phyloP scores from a whole-genome alignment of 192 early-diverging fungal species.

The Coemansia javaensis region DNA sequence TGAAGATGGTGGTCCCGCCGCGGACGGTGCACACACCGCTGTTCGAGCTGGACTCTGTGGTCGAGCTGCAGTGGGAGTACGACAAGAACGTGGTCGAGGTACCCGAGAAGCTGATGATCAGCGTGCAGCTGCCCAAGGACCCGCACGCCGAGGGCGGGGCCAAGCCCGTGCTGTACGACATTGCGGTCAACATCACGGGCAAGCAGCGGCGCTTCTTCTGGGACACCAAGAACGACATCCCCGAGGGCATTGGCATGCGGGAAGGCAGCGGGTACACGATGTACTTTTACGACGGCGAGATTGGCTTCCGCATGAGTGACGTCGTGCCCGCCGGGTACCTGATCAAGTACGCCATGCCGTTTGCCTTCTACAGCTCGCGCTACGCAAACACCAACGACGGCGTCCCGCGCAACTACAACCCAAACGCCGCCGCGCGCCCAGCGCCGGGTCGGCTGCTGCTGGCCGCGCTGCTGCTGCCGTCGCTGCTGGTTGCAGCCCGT shows the following conservation, averaged over 20 bases:
- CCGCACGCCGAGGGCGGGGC: conserved; percentile 29
- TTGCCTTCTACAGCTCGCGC: conserved; percentile 46
- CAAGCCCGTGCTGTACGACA: conserved; percentile 47
- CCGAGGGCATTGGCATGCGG: conserved; percentile 49
- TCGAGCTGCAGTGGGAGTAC: conserved; percentile 50
- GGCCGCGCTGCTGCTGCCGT: conserved; percentile 4
- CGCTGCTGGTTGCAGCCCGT: conserved; percentile 7
- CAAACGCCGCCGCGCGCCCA: conserved; percentile 23
- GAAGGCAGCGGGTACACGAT: conserved; percentile 49
- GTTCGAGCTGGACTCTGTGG: conserved; percentile 49
- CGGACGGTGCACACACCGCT: conserved; percentile 47
- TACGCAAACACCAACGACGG: conserved; percentile 50
- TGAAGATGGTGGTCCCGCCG: conserved; percentile 51
- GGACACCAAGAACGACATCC: conserved; percentile 52
- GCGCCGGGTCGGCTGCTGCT: conserved; percentile 6
- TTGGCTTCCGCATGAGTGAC: conserved; percentile 51
- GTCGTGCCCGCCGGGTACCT: conserved; percentile 46
- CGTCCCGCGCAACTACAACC: conserved; percentile 45
- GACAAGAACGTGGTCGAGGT: conserved; percentile 50
- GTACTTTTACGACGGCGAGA: conserved; percentile 51
- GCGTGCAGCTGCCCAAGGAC: conserved; percentile 47
- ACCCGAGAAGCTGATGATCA: conserved; percentile 49
- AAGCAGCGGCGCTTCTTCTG: conserved; percentile 40
- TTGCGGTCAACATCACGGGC: conserved; percentile 46
- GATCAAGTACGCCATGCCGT: conserved; percentile 51